These are phyloP conservation scores for Suillus subluteus DNA, from an alignment of 768 basidiomycete genomes.

Conservation along the genomic window DNA sequence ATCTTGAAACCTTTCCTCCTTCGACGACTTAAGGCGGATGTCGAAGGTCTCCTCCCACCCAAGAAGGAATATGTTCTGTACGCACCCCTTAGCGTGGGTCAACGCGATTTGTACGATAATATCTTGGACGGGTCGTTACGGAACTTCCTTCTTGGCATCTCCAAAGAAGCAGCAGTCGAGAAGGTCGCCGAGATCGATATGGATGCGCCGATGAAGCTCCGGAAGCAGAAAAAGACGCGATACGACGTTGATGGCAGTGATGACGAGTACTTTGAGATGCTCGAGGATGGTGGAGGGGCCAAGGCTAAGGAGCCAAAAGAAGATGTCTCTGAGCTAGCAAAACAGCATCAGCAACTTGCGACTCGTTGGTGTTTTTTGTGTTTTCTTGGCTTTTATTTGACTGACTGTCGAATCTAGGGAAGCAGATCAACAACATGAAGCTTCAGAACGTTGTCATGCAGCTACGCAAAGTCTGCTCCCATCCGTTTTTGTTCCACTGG, in stretches of 20 bases:
- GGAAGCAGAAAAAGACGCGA: constrained; percentile 38
- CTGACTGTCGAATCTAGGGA: constrained; percentile 48
- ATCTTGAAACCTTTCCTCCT: constrained; percentile 96
- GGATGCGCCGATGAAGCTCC: constrained; percentile 38
- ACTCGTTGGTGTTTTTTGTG: constrained; percentile 51
- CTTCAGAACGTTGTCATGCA: constrained; percentile 98
- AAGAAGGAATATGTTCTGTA: constrained; percentile 96
- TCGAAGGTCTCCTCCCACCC: constrained; percentile 75
- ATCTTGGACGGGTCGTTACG: constrained; percentile 76
- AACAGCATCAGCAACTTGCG: constrained; percentile 58
- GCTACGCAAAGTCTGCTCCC: constrained; percentile 93
- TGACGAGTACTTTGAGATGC: constrained; percentile 63
- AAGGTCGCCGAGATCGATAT: constrained; percentile 30
- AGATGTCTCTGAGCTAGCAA: constrained; percentile 56
- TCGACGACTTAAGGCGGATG: constrained; percentile 89
- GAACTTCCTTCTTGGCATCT: constrained; percentile 53
- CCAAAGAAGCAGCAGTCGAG: constrained; percentile 25
- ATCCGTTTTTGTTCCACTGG: constrained; percentile 91
- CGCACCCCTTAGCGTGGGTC: constrained; percentile 81
- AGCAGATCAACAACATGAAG: constrained; percentile 88
- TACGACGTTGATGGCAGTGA: constrained; percentile 63
- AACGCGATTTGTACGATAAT: constrained; percentile 84
- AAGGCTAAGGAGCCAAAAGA: constrained; percentile 40
- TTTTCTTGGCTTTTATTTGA: constrained; percentile 13
- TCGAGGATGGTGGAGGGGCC: constrained; percentile 53